These are phyloP conservation scores for Chlamydomonas reinhardtii DNA, from an alignment of 163 green algal species.

Conservation along the genomic window DNA sequence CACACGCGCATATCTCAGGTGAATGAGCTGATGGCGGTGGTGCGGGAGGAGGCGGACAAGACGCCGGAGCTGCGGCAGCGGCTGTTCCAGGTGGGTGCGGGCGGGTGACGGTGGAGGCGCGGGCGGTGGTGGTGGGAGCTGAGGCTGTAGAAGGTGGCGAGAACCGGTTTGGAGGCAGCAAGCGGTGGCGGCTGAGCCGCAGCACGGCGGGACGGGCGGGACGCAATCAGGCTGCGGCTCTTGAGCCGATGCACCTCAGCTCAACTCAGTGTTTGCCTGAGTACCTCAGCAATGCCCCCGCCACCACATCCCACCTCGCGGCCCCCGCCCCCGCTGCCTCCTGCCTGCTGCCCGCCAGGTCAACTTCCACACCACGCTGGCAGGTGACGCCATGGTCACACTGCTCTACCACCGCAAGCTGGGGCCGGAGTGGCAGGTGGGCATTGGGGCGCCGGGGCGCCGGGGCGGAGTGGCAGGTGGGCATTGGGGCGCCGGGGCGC, in stretches of 20 bases:
- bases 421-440: constrained; percentile 52
- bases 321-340: neutral
- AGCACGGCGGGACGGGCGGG: too few species aligned
- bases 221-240: too few species aligned
- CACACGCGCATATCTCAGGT: neutral
- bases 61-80: constrained; percentile 68
- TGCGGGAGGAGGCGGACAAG: constrained; percentile 70
- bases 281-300: too few species aligned
- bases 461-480: neutral
- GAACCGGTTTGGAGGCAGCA: too few species aligned
- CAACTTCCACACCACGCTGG: constrained; percentile 94
- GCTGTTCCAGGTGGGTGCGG: constrained; percentile 81
- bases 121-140: too few species aligned
- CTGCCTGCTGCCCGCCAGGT: constrained; percentile 59
- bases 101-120: neutral
- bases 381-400: constrained; percentile 87
- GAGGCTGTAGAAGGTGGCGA: too few species aligned
- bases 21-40: constrained; percentile 84
- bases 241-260: too few species aligned
- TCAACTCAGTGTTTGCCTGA: too few species aligned
- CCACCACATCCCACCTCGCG: too few species aligned
- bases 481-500: too few species aligned
- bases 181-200: too few species aligned
- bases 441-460: neutral
- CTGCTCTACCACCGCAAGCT: constrained; percentile 93